phyloP scores from a whole-genome alignment of 1,284 basidiomycete species.

The Tausonia pullulans region DNA sequence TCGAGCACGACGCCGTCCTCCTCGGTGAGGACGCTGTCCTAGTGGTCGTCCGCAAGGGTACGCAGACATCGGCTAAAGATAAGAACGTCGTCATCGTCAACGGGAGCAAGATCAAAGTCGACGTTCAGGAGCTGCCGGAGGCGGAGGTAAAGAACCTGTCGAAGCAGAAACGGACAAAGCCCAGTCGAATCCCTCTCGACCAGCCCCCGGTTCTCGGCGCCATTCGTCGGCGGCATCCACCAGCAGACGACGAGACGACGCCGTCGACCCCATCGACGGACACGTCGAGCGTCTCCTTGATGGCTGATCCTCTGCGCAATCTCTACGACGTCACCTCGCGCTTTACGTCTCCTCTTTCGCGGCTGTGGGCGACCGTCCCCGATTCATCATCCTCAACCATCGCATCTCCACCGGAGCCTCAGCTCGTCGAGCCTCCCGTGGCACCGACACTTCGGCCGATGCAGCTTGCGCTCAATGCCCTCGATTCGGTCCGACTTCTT shows the following conservation, averaged over 20 bases:
- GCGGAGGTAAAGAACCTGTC: constrained; percentile 72
- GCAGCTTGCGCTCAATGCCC: constrained; percentile 64
- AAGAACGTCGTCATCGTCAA: constrained; percentile 79
- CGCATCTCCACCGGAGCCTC: constrained; percentile 34
- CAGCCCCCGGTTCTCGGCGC: constrained; percentile 70
- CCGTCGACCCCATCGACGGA: background rate
- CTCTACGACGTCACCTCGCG: background rate
- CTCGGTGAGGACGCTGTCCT: constrained; percentile 64
- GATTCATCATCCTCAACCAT: constrained; percentile 13
- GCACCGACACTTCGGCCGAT: constrained; percentile 47
- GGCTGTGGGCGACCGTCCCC: constrained; percentile 17
- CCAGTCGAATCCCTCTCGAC: constrained; percentile 77
- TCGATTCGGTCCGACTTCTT: constrained; percentile 65
- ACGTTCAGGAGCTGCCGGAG: constrained; percentile 80
- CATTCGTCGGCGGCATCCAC: constrained; percentile 46
- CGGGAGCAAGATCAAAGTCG: constrained; percentile 73
- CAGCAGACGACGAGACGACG: background rate
- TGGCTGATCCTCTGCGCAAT: no score
- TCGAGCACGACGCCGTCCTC: constrained; percentile 72
- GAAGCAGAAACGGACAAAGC: constrained; percentile 77
- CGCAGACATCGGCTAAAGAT: constrained; percentile 42
- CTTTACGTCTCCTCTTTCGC: constrained; percentile 4
- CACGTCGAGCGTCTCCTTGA: background rate
- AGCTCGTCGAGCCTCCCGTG: constrained; percentile 41
- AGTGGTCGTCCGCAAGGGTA: constrained; percentile 62